Evolutionary conservation across 2,329 filamentous ascomycete genomes (phyloP), one percentile per base, ranked within the genome.

Genomic region (Blastomyces parvus): DNA sequence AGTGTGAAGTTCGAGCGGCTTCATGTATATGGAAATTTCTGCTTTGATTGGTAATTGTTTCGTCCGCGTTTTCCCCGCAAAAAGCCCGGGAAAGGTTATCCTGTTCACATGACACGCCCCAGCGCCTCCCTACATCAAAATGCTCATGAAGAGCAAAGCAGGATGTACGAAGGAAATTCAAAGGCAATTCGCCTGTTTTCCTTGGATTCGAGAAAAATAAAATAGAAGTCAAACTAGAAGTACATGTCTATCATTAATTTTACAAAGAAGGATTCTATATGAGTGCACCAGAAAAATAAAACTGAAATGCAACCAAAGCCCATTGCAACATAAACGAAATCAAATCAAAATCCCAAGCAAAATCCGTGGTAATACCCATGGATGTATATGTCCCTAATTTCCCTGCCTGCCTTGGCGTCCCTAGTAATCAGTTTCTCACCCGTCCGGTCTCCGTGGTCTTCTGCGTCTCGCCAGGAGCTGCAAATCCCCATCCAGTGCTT

Each of bases 401-500:
- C 11, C 40, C 38, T 30, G 19, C 33, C 55, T 25, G 19, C n/a
- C 38, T 59, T 46, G 38, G 22, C 11, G 8, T 9, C 25, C 57
- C 57, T 44, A 59, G 33, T 4, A 25, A 36, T 53, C 44, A 67
- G 55, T 66, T 63, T 38, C 66, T 63, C 40, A 68, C 66, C 36
- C 66, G 64, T 4, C 66, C 66, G 14, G 66, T 65, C 19, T 67
- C 66, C 30, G 52, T 60, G 19, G 19, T 60, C 30, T 42, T 42
- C 30, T 63, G 57, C n/a, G 59, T 59, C 1, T 36, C 63, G 2
- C 61, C 62, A 46, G 66, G 64, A 46, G 64, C 33, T 30, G 61
- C 56, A 44, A 84, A 84, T 3, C 83, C 83, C 74, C 80, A 82
- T 0, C 78, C 77, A 11, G 74, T 68, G 33, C 74, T 85, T 74